A percentile compares a stretch with the other conserved stretches of the same genome.
Evolutionary conservation across 139 green algal species (phyloP).

Genomic region (Pycnococcus provasolii): DNA sequence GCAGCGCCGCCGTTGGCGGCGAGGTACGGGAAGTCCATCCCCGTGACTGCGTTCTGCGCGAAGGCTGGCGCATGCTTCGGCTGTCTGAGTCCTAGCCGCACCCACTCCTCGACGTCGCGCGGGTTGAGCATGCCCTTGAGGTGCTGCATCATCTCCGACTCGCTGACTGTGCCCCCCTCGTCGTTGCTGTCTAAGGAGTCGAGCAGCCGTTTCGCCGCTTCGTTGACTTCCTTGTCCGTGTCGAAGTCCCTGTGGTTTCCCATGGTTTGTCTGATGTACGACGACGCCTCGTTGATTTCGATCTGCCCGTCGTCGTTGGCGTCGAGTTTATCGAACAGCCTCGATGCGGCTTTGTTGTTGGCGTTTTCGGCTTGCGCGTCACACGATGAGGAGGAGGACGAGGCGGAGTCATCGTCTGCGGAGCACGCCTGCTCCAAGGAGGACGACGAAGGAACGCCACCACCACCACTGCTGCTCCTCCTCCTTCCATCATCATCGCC

Average conservation of each 20-base stretch:
- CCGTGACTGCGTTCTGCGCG: conserved; percentile 34
- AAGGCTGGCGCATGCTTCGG: conserved; percentile 43
- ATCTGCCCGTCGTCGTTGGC: conserved; percentile 31
- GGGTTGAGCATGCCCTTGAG: conserved; percentile 29
- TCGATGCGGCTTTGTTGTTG: not conserved
- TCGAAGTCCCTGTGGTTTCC: conserved; percentile 34
- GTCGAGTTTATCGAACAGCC: conserved; percentile 33
- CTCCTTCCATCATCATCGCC: too few relatives aligned
- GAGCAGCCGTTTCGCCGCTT: conserved; percentile 25
- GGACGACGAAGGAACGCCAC: too few relatives aligned
- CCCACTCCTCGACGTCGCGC: conserved; percentile 39
- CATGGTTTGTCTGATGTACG: conserved; percentile 27
- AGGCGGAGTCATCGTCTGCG: too few relatives aligned
- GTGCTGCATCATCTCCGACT: conserved; percentile 34
- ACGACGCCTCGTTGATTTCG: conserved; percentile 20
- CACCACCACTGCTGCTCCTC: too few relatives aligned
- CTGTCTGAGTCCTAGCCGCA: conserved; percentile 36
- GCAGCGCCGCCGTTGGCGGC: conserved; percentile 34
- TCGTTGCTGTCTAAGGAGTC: conserved; percentile 35
- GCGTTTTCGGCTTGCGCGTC: too few relatives aligned
- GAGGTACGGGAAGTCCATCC: conserved; percentile 46
- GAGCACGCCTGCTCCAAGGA: too few relatives aligned
- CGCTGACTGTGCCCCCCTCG: conserved; percentile 24
- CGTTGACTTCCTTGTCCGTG: conserved; percentile 14
- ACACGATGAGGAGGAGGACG: too few relatives aligned